phyloP scores from a whole-genome alignment of 352 stramenopile genomes.

The Peronospora destructor region DNA sequence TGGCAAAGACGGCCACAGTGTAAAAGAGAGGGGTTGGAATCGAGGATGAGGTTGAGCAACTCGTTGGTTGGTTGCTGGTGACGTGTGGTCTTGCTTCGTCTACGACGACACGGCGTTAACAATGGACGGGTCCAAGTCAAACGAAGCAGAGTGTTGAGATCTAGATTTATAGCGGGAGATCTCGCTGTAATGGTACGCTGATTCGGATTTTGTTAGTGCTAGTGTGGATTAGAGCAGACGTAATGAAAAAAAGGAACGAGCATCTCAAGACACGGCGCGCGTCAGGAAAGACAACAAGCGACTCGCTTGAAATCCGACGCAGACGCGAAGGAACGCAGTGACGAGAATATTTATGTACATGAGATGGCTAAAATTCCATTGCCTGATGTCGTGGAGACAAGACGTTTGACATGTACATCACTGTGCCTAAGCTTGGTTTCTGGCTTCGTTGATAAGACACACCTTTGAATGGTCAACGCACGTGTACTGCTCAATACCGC shows the following conservation, averaged over 20 bases:
- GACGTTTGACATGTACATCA: background rate
- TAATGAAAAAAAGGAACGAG: conserved; percentile 16
- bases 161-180: background rate
- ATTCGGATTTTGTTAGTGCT: conserved; percentile 17
- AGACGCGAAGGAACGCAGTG: conserved; percentile 1
- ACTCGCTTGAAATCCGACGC: background rate
- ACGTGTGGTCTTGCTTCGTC: conserved; percentile 9
- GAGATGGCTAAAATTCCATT: conserved; percentile 12
- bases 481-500: conserved; percentile 8
- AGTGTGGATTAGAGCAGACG: conserved; percentile 28
- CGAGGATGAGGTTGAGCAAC: background rate
- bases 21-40: conserved; percentile 3
- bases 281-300: conserved; percentile 2
- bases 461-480: conserved; percentile 17
- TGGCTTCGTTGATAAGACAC: conserved; percentile 11
- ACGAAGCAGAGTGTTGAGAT: conserved; percentile 5
- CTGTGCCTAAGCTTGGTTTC: background rate
- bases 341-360: conserved; percentile 23
- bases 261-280: conserved; percentile 9
- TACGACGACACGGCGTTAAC: conserved; percentile 5
- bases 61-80: conserved; percentile 1
- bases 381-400: background rate
- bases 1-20: conserved; percentile 23
- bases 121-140: background rate
- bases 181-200: background rate